Percentiles rank a stretch among this genome's conserved stretches.
Evolutionary conservation across 1,139 yeast genomes (phyloP).

Genomic region (Saccharomycopsis hybrid): DNA sequence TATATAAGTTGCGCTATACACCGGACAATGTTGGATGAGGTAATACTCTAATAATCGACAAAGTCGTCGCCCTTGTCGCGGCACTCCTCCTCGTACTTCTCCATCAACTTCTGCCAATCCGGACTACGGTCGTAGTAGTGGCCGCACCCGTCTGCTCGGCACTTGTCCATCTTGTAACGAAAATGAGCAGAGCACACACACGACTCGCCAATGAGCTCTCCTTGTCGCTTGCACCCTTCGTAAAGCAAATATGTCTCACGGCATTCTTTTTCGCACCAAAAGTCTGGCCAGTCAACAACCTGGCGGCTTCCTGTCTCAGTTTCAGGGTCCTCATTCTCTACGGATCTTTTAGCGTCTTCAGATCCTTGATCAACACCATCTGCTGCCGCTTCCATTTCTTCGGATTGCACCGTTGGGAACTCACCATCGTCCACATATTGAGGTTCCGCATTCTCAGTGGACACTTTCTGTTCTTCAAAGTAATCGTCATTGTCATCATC

Average conservation of each 20-base stretch:
- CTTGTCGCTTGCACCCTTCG: slow-evolving; percentile 21
- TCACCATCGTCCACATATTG: too few species aligned
- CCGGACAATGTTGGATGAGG: too few species aligned
- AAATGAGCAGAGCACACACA: slow-evolving; percentile 22
- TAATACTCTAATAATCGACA: slow-evolving; percentile 14
- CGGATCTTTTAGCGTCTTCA: too few species aligned
- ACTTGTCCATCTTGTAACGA: slow-evolving; percentile 20
- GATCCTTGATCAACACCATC: too few species aligned
- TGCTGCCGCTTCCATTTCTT: too few species aligned
- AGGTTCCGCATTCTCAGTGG: not conserved
- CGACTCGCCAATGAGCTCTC: slow-evolving; percentile 16
- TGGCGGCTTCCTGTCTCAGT: not conserved
- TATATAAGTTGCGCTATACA: too few species aligned
- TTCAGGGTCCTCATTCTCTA: not conserved
- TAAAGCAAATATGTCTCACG: slow-evolving; percentile 18
- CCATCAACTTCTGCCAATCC: slow-evolving; percentile 18
- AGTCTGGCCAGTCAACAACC: slow-evolving; percentile 19
- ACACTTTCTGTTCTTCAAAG: not conserved
- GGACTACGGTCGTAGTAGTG: slow-evolving; percentile 10
- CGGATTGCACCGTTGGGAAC: too few species aligned
- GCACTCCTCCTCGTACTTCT: slow-evolving; percentile 17
- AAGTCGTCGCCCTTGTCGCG: slow-evolving; percentile 19
- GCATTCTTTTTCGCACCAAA: slow-evolving; percentile 22
- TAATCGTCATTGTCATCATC: not conserved
- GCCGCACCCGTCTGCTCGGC: slow-evolving; percentile 21